phyloP scores from a whole-genome alignment of 1,284 basidiomycete genomes.

The Irpex sp. region DNA sequence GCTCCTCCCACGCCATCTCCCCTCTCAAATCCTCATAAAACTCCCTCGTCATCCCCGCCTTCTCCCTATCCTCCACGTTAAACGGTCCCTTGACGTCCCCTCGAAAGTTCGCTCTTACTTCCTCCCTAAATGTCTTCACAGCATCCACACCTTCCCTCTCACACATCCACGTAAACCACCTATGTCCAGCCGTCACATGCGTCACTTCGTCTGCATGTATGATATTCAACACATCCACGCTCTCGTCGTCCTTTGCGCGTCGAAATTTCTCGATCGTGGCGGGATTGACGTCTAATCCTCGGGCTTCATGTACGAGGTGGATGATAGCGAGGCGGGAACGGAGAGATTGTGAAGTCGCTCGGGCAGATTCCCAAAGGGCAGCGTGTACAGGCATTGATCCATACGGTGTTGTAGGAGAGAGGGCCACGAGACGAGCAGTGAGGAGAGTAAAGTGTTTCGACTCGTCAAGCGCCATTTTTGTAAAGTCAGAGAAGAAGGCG shows the following conservation, averaged over 20 bases:
- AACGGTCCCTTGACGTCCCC: conserved; percentile 86
- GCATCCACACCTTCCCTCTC: conserved; percentile 63
- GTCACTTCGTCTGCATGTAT: conserved; percentile 86
- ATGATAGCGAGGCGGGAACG: conserved; percentile 82
- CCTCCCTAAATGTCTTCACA: conserved; percentile 67
- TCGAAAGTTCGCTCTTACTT: conserved; percentile 73
- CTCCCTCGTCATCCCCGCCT: conserved; percentile 68
- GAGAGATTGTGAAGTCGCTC: conserved; percentile 69
- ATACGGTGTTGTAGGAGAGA: conserved; percentile 71
- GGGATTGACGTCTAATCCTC: conserved; percentile 87
- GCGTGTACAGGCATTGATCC: conserved; percentile 76
- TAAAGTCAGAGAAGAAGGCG: conserved; percentile 77
- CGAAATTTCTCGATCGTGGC: conserved; percentile 78
- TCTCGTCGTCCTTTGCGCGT: conserved; percentile 68
- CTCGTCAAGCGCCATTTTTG: conserved; percentile 84
- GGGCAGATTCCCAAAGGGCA: conserved; percentile 80
- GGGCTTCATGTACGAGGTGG: conserved; percentile 86
- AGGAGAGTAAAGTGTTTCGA: conserved; percentile 75
- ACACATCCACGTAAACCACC: conserved; percentile 85
- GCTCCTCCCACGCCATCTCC: conserved; percentile 32
- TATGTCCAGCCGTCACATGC: conserved; percentile 81
- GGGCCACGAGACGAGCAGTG: conserved; percentile 53
- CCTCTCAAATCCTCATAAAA: conserved; percentile 75
- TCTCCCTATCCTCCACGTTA: conserved; percentile 72
- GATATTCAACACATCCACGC: conserved; percentile 68